Conservation (phyloP, 1,284 basidiomycete species). For the Ganoderma leucocontextum region DNA sequence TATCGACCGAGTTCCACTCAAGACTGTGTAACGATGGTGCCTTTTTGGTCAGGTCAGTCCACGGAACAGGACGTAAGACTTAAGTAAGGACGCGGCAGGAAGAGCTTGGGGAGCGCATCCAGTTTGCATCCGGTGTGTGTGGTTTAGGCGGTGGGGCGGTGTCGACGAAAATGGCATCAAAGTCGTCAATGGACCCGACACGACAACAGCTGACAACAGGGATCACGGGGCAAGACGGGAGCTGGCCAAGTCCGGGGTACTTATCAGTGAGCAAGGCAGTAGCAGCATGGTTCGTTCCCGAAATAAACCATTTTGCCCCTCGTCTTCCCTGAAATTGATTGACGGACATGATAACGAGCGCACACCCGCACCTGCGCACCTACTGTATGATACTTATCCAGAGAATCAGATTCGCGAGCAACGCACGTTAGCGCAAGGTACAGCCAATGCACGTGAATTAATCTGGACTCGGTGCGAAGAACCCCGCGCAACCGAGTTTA, state of each 20-base stretch:
- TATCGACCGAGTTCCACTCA: too few species aligned
- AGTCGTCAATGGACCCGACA: conserved; percentile 1
- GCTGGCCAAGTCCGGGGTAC: not conserved
- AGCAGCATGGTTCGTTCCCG: not conserved
- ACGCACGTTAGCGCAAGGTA: too few species aligned
- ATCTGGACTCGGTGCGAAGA: not conserved
- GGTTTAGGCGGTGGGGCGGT: not conserved
- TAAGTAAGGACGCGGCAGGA: too few species aligned
- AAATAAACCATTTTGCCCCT: not conserved
- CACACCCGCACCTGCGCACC: too few species aligned
- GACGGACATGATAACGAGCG: too few species aligned
- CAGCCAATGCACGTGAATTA: too few species aligned
- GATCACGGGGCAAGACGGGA: not conserved
- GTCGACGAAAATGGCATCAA: not conserved
- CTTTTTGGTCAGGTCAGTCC: too few species aligned
- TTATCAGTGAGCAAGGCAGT: not conserved
- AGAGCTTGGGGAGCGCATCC: too few species aligned
- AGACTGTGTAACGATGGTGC: too few species aligned
- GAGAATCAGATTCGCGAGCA: too few species aligned
- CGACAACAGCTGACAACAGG: not conserved
- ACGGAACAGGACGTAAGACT: too few species aligned
- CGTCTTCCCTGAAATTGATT: not conserved
- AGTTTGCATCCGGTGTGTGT: not conserved
- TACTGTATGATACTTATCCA: too few species aligned
- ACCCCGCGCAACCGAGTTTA: not conserved